Percentiles rank a stretch among this genome's conserved stretches.
Conservation (phyloP, 2,329 filamentous ascomycete genomes). For the Claviceps digitariae region DNA sequence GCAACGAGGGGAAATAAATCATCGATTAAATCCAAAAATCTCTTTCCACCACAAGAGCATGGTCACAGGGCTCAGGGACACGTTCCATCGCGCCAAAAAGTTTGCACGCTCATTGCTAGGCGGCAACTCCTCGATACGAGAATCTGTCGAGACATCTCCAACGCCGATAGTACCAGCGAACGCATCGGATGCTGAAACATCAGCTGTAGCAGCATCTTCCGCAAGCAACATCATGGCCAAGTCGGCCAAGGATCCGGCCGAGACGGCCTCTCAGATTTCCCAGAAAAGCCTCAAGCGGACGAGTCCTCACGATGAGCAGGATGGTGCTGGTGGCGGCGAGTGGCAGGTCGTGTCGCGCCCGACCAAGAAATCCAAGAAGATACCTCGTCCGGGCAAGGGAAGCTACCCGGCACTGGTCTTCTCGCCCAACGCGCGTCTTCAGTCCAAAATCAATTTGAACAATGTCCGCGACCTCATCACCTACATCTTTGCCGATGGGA, state of each 20-base stretch:
- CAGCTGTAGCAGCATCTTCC: not conserved
- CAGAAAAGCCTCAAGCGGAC: conserved; percentile 34
- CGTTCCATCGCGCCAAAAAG: conserved; percentile 9
- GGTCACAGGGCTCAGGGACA: conserved; percentile 8
- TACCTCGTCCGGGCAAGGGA: conserved; percentile 39
- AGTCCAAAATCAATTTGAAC: conserved; percentile 47
- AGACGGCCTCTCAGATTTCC: conserved; percentile 14
- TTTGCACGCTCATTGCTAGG: conserved; percentile 7
- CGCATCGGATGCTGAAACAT: not conserved
- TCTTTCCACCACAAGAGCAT: conserved; percentile 3
- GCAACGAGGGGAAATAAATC: not conserved
- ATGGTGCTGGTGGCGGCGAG: conserved; percentile 25
- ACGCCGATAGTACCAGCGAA: not conserved
- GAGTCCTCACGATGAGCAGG: conserved; percentile 27
- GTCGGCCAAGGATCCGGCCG: conserved; percentile 5
- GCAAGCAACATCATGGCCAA: conserved; percentile 5
- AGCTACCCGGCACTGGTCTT: conserved; percentile 49
- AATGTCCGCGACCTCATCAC: conserved; percentile 50
- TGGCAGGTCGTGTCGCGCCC: conserved; percentile 44
- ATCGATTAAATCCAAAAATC: not conserved
- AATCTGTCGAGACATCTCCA: not conserved
- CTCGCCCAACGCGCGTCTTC: conserved; percentile 42
- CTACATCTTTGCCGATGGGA: conserved; percentile 54
- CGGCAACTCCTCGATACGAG: conserved; percentile 3
- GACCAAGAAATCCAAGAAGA: conserved; percentile 47